These are phyloP conservation scores for Blastobotrys apis DNA, from an alignment of 1,139 yeast genomes.

Conservation along the genomic window DNA sequence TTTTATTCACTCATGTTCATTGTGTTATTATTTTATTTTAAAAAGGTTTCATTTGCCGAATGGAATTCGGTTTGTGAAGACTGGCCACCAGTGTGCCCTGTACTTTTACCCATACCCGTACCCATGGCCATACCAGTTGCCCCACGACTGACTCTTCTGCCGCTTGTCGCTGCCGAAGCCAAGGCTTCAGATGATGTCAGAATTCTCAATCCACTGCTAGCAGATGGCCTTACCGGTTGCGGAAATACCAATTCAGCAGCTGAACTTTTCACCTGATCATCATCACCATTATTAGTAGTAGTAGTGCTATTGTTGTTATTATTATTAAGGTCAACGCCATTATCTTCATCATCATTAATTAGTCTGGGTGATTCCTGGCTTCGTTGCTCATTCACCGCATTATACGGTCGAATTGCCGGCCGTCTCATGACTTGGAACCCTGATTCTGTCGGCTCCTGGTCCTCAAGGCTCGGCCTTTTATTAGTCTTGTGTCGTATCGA, in stretches of 20 bases:
- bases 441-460: neutral
- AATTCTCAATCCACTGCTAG: constrained; percentile 1
- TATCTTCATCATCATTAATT: constrained; percentile 1
- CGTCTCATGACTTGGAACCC: constrained; percentile 30
- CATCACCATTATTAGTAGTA: neutral
- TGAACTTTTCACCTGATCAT: neutral
- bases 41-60: too few relatives aligned
- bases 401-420: constrained; percentile 23
- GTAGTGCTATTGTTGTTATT: neutral
- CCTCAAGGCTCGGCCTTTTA: neutral
- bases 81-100: too few relatives aligned
- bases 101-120: too few relatives aligned
- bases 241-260: constrained; percentile 1
- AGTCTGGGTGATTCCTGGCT: neutral
- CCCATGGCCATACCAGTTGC: too few relatives aligned
- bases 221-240: neutral
- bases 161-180: too few relatives aligned
- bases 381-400: neutral
- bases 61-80: too few relatives aligned
- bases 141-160: too few relatives aligned
- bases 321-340: neutral
- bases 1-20: too few relatives aligned
- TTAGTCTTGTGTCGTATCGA: constrained; percentile 1
- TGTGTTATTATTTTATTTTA: too few relatives aligned
- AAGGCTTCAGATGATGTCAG: constrained; percentile 5